Percentiles rank a stretch among this genome's conserved stretches.
Conservation (phyloP, 2,329 filamentous ascomycete genomes). For the Colletotrichum horii region DNA sequence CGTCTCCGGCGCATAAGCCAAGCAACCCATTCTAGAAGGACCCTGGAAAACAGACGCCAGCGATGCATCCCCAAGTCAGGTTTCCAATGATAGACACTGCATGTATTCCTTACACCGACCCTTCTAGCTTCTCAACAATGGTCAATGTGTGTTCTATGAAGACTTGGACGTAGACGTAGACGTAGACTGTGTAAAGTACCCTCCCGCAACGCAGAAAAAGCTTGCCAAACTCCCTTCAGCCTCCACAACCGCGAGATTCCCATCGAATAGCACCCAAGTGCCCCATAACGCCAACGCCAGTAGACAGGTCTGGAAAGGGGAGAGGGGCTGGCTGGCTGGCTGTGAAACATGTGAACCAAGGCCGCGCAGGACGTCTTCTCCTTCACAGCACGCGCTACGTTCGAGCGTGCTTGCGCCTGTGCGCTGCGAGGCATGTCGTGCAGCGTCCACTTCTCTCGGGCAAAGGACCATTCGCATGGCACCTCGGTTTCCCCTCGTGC, state of each 20-base stretch:
- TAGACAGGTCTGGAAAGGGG: conserved; percentile 5
- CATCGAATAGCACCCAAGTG: conserved; percentile 12
- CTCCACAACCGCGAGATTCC: conserved; percentile 15
- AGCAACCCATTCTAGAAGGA: not conserved
- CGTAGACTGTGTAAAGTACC: conserved; percentile 13
- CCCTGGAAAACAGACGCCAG: not conserved
- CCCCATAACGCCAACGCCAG: conserved; percentile 24
- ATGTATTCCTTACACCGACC: not conserved
- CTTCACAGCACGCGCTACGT: not conserved
- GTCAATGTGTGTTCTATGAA: conserved; percentile 20
- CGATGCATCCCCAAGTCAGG: not conserved
- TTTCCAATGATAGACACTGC: not conserved
- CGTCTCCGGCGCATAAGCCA: conserved; percentile 7
- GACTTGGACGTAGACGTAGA: conserved; percentile 7
- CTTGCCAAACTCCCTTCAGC: conserved; percentile 21
- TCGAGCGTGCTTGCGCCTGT: not conserved
- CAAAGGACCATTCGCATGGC: not conserved
- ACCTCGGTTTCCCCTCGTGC: not conserved
- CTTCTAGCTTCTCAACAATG: conserved; percentile 13
- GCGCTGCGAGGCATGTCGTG: not conserved
- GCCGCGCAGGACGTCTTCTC: not conserved
- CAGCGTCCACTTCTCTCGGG: not conserved
- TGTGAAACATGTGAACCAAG: not conserved
- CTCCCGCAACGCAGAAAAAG: conserved; percentile 18
- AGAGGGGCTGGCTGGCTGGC: not conserved